Evolutionary conservation across 768 basidiomycete species (phyloP).

Genomic region (Boletus sensibilis): DNA sequence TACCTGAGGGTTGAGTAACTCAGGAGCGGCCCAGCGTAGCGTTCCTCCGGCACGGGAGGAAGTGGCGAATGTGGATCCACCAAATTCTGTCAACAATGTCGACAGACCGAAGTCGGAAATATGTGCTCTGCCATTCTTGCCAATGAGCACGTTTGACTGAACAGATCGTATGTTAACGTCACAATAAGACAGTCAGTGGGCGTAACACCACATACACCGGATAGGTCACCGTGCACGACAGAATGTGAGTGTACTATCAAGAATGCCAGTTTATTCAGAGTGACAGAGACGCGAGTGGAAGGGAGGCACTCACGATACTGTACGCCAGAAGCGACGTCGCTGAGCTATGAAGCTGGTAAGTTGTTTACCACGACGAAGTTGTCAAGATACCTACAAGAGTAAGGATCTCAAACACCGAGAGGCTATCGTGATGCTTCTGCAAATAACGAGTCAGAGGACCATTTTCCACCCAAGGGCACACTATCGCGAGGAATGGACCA

Average conservation of each 20-base stretch:
- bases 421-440: not conserved
- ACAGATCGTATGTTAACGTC: not conserved
- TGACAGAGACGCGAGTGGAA: not conserved
- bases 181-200: not conserved
- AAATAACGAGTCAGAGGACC: not conserved
- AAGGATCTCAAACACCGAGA: not conserved
- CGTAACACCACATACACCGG: not conserved
- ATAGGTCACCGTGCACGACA: constrained; percentile 12
- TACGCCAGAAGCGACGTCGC: not conserved
- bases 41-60: not conserved
- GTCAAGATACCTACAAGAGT: not conserved
- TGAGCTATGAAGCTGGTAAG: not conserved
- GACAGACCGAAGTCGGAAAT: constrained; percentile 10
- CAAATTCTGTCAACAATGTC: constrained; percentile 3
- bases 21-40: constrained; percentile 1
- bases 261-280: not conserved
- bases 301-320: constrained; percentile 1
- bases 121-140: not conserved
- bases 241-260: not conserved
- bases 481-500: constrained; percentile 2
- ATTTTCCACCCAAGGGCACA: not conserved
- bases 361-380: not conserved
- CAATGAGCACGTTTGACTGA: constrained; percentile 7
- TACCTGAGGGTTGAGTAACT: not conserved
- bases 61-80: not conserved